phyloP scores from a whole-genome alignment of 768 basidiomycete genomes.

The Xanthoconium stramineum region DNA sequence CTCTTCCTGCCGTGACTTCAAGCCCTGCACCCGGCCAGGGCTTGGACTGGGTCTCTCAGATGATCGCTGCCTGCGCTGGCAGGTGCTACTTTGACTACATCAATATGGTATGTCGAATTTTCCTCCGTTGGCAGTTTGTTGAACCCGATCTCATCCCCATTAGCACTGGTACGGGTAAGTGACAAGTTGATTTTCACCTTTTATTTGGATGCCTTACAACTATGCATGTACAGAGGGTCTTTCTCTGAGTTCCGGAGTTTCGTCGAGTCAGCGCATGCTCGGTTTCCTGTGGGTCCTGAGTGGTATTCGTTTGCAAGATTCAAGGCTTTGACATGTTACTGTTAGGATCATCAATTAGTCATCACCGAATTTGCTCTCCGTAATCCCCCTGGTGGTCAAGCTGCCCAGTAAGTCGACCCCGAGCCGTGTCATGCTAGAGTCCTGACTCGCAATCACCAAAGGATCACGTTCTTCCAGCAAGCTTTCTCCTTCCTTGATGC shows the following conservation, averaged over 20 bases:
- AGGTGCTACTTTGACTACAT: constrained; percentile 35
- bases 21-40: constrained; percentile 33
- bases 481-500: constrained; percentile 35
- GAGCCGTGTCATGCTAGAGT: neutral
- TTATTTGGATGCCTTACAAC: neutral
- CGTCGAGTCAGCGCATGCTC: constrained; percentile 24
- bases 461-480: constrained; percentile 33
- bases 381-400: constrained; percentile 31
- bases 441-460: constrained; percentile 9
- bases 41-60: constrained; percentile 33
- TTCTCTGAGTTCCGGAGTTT: constrained; percentile 31
- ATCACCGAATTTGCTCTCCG: constrained; percentile 34
- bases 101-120: constrained; percentile 27
- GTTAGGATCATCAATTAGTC: constrained; percentile 26
- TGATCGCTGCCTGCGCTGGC: constrained; percentile 36
- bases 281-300: constrained; percentile 26
- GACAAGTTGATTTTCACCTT: neutral
- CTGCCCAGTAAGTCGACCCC: constrained; percentile 27
- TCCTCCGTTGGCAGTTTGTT: neutral
- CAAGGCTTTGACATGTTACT: neutral
- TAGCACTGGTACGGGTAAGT: constrained; percentile 33
- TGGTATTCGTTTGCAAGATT: neutral
- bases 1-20: constrained; percentile 37
- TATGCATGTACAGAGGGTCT: constrained; percentile 13
- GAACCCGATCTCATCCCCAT: neutral